Evolutionary conservation across 2,329 filamentous ascomycete species (phyloP).

Genomic region (Basipetospora chlamydospora): DNA sequence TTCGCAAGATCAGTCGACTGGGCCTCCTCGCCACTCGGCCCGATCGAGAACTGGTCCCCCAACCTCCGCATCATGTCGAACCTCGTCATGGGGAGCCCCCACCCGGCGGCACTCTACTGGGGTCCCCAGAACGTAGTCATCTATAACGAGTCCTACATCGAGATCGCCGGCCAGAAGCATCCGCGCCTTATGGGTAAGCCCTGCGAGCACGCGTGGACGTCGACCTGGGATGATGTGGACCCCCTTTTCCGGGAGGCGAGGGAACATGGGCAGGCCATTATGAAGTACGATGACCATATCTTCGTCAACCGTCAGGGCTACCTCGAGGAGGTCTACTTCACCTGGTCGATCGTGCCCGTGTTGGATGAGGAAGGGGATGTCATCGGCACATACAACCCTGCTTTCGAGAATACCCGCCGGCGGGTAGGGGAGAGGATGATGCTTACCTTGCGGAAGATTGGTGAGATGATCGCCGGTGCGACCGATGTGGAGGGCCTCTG

Average conservation of each 20-base stretch:
- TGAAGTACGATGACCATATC: conserved; percentile 71
- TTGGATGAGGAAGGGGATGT: conserved; percentile 61
- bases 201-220: conserved; percentile 54
- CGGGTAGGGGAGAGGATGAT: conserved; percentile 69
- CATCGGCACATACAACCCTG: conserved; percentile 64
- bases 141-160: conserved; percentile 61
- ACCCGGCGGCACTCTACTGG: conserved; percentile 70
- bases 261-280: conserved; percentile 59
- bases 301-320: conserved; percentile 57
- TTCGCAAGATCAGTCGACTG: conserved; percentile 62
- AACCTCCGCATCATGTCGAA: conserved; percentile 69
- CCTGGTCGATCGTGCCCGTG: conserved; percentile 68
- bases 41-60: conserved; percentile 57
- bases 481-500: conserved; percentile 61
- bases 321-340: conserved; percentile 69
- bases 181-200: conserved; percentile 59
- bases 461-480: conserved; percentile 59
- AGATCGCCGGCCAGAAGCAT: conserved; percentile 63
- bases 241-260: conserved; percentile 54
- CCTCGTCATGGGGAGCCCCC: conserved; percentile 64
- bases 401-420: conserved; percentile 66
- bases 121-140: conserved; percentile 52
- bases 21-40: conserved; percentile 57
- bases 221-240: conserved; percentile 60
- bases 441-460: conserved; percentile 64